phyloP scores from a whole-genome alignment of 2,329 filamentous ascomycete species.

The Colletotrichum salicis region DNA sequence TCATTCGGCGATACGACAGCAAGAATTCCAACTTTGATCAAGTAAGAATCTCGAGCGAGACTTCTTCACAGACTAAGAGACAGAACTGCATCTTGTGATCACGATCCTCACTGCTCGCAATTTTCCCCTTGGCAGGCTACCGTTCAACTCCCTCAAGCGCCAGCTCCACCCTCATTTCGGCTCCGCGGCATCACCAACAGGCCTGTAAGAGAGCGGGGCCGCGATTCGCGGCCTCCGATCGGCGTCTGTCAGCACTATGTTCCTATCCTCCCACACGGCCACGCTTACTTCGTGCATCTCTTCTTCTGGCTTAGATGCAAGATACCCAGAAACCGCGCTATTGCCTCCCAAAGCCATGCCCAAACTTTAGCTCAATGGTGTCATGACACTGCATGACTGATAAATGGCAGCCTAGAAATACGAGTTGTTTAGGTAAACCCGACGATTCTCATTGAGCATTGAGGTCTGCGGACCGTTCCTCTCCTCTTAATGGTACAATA shows the following conservation, averaged over 20 bases:
- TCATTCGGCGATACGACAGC: not conserved
- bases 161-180: conserved; percentile 7
- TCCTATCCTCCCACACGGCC: no score
- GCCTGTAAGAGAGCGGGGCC: not conserved
- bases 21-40: no score
- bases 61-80: not conserved
- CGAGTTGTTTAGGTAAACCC: not conserved
- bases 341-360: not conserved
- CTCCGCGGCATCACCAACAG: not conserved
- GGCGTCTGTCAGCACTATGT: not conserved
- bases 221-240: conserved; percentile 2
- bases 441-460: no score
- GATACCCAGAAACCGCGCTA: not conserved
- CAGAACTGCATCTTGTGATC: not conserved
- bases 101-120: not conserved
- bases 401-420: not conserved
- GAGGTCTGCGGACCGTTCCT: not conserved
- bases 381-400: not conserved
- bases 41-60: not conserved
- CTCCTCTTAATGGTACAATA: not conserved
- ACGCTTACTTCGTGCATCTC: not conserved
- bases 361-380: not conserved
- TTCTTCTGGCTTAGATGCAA: not conserved
- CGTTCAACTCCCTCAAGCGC: not conserved
- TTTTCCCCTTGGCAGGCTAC: not conserved